Evolutionary conservation across 2,329 filamentous ascomycete species (phyloP).

Genomic region (Fusarium sambucinum): DNA sequence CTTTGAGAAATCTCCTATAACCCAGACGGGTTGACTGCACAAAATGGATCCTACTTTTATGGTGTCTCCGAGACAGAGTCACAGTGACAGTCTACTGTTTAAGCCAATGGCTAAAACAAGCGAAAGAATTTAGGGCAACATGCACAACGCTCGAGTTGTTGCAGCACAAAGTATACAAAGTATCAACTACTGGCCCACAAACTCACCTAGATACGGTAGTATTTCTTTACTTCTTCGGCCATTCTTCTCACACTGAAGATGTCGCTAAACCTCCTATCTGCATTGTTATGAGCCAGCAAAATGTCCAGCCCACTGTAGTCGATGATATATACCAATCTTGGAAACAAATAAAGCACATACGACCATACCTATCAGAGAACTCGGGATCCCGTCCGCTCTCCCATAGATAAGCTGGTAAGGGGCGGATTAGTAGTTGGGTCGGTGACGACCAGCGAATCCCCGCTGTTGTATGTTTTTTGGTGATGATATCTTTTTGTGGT

Average conservation of each 20-base stretch:
- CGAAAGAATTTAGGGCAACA: not conserved
- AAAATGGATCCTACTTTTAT: too few relatives aligned
- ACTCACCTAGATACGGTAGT: not conserved
- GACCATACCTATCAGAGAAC: constrained; percentile 4
- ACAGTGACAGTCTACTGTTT: not conserved
- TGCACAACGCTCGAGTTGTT: not conserved
- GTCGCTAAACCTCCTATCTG: not conserved
- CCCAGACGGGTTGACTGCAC: too few relatives aligned
- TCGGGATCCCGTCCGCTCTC: constrained; percentile 4
- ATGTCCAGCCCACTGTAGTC: too few relatives aligned
- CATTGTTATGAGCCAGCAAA: not conserved
- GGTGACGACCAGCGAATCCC: constrained; percentile 3
- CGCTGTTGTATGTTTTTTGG: not conserved
- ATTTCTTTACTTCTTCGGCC: not conserved
- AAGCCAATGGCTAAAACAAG: not conserved
- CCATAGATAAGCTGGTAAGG: constrained; percentile 2
- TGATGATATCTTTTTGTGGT: not conserved
- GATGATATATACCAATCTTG: not conserved
- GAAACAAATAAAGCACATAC: not conserved
- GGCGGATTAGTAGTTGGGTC: constrained; percentile 4
- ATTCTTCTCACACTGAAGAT: not conserved
- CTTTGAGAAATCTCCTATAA: too few relatives aligned
- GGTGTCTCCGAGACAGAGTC: too few relatives aligned
- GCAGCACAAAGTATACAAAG: not conserved
- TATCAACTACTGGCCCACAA: not conserved